A percentile compares a stretch with the other conserved stretches of the same genome.
These are phyloP conservation scores for Syzygium grande DNA, from an alignment of 345 rosid species.

Conservation along the genomic window DNA sequence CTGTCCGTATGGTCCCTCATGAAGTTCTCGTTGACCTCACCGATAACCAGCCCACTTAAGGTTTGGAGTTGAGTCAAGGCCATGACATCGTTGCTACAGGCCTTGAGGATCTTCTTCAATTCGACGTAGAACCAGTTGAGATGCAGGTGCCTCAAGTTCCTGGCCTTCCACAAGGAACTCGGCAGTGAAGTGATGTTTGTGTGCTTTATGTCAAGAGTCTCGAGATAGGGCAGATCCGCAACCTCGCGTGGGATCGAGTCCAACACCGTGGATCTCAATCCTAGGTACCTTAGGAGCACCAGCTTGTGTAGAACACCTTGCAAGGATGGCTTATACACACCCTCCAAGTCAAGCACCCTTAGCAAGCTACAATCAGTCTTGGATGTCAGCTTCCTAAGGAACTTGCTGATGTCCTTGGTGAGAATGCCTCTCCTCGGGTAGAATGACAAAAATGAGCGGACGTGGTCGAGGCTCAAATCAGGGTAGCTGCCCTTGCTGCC, in stretches of 20 bases:
- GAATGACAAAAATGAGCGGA: neutral
- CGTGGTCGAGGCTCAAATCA: neutral
- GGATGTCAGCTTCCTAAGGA: neutral
- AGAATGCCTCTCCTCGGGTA: neutral
- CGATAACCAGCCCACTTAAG: neutral
- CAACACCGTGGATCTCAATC: conserved; percentile 14
- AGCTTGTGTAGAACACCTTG: conserved; percentile 1
- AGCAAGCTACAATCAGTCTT: neutral
- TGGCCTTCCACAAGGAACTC: neutral
- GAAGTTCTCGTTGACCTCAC: neutral
- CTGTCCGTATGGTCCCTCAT: neutral
- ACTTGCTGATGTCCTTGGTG: neutral
- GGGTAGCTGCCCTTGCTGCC: neutral
- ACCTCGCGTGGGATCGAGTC: neutral
- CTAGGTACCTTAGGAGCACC: conserved; percentile 13
- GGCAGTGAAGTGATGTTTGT: neutral
- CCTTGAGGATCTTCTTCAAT: neutral
- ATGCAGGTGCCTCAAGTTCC: neutral
- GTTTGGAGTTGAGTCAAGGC: neutral
- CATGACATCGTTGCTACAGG: neutral
- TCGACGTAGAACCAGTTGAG: neutral
- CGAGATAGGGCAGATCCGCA: neutral
- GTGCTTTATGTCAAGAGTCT: conserved; percentile 14
- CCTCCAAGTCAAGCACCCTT: conserved; percentile 12
- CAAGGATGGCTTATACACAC: conserved; percentile 13